A percentile compares a stretch with the other conserved stretches of the same genome.
Conservation (phyloP, 192 early-diverging fungal species). For the Entophlyctis helioformis region DNA sequence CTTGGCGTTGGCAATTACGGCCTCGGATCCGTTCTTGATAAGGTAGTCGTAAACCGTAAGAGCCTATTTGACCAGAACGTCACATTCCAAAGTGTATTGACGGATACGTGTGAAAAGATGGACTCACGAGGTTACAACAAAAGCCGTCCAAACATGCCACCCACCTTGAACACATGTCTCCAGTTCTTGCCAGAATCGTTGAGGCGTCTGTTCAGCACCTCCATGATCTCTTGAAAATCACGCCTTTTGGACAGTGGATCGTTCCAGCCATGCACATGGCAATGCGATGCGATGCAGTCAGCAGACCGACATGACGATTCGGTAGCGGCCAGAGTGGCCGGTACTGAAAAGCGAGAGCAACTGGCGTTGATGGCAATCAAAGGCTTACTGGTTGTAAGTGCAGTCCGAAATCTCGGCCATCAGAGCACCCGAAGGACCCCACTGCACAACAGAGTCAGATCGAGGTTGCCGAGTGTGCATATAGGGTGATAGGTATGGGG, state of each 20-base stretch:
- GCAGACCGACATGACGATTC: neutral
- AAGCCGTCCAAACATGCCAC: neutral
- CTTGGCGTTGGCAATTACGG: conserved; percentile 73
- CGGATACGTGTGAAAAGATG: no score
- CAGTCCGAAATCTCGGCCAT: conserved; percentile 81
- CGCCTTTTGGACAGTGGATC: no score
- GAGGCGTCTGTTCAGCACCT: conserved; percentile 92
- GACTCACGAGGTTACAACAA: no score
- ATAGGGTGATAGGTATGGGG: no score
- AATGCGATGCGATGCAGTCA: no score
- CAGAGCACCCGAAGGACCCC: conserved; percentile 58
- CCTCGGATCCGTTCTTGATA: conserved; percentile 72
- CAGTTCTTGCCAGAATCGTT: conserved; percentile 97
- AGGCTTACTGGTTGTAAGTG: conserved; percentile 74
- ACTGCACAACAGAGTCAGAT: no score
- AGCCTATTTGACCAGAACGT: conserved; percentile 31
- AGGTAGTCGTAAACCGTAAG: conserved; percentile 78
- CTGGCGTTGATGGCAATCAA: neutral
- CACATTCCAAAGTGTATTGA: neutral
- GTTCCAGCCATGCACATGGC: no score
- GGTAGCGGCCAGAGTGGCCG: no score
- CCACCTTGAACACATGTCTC: conserved; percentile 95
- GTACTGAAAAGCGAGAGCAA: no score
- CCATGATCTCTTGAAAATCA: conserved; percentile 93
- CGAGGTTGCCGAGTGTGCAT: no score